Evolutionary conservation across 1,284 basidiomycete species (phyloP), one percentile per base, ranked within the genome.

Genomic region (Cerioporus squamosus): DNA sequence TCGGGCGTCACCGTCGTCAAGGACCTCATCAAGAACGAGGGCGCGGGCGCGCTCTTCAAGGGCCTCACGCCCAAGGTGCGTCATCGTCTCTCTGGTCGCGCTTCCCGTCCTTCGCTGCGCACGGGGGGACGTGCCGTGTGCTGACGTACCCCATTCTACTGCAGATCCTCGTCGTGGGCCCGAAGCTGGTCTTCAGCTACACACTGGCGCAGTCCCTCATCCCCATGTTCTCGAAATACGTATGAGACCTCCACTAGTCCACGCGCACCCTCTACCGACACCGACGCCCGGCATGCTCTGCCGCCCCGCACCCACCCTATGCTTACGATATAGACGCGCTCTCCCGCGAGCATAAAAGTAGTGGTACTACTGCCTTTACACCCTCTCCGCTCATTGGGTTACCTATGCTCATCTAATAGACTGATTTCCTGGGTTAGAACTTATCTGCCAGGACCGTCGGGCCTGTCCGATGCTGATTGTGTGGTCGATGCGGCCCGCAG

Each of bases 141-240:
- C 2, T 29, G 29, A 29, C 29, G 7, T 29, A 29, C 10, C 7
- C 29, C 17, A 47, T 44, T 18, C 29, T 38, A 14, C 22, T 50
- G n/a, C 70, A 94, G 93, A 93, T 98, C 67, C 83, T 98, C 39
- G 95, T 98, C 59, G 96, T 98, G 31, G 97, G 96, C 53, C 97
- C 97, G 57, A 98, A 99, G 80, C 86, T 99, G 42, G 94, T 99
- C 65, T 98, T 98, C 83, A 95, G 93, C 67, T 98, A 97, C 80
- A 99, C 97, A 24, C 85, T 98, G 9, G 97, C 97, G 5, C 97
- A 99, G 77, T 92, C 90, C 22, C 82, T 99, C 73, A 98, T 99
- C 78, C 97, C 97, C 44, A 81, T 91, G 73, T 98, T 97, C 75
- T 88, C 91, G 54, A 89, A 95, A 75, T 95, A 94, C 74, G 91